phyloP scores from a whole-genome alignment of 2,329 filamentous ascomycete genomes.

The Talaromyces sp. region DNA sequence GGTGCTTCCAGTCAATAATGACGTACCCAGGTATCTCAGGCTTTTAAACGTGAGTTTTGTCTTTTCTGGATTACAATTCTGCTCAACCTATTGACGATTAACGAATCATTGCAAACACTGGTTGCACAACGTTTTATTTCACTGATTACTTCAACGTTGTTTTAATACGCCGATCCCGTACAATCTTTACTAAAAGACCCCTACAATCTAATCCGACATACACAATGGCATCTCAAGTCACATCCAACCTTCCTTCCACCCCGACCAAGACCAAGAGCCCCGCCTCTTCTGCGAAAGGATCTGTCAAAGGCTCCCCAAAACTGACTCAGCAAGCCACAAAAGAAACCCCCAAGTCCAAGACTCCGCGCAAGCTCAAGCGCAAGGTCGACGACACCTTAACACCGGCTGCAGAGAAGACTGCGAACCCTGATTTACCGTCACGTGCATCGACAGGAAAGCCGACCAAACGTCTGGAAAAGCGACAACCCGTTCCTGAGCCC shows the following conservation, averaged over 20 bases:
- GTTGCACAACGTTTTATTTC: not conserved
- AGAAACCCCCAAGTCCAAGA: not conserved
- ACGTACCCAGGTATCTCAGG: not conserved
- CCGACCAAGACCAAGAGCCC: constrained; percentile 23
- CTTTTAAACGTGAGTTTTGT: not conserved
- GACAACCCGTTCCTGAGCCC: constrained; percentile 8
- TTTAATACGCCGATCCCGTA: not conserved
- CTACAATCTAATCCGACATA: too few species aligned
- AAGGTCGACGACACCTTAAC: constrained; percentile 8
- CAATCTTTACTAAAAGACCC: not conserved
- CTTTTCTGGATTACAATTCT: not conserved
- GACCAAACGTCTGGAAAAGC: constrained; percentile 1
- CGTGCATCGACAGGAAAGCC: not conserved
- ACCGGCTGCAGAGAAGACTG: not conserved
- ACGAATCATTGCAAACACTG: not conserved
- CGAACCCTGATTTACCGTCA: not conserved
- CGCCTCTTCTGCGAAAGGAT: constrained; percentile 16
- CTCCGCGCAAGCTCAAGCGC: constrained; percentile 8
- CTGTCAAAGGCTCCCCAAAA: not conserved
- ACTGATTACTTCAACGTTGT: constrained; percentile 2
- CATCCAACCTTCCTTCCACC: constrained; percentile 16
- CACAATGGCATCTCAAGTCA: constrained; percentile 6
- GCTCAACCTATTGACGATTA: not conserved
- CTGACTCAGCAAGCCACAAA: not conserved
- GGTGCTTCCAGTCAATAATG: not conserved